Conservation (phyloP, 768 basidiomycete species). For the Favolaschia claudopus region DNA sequence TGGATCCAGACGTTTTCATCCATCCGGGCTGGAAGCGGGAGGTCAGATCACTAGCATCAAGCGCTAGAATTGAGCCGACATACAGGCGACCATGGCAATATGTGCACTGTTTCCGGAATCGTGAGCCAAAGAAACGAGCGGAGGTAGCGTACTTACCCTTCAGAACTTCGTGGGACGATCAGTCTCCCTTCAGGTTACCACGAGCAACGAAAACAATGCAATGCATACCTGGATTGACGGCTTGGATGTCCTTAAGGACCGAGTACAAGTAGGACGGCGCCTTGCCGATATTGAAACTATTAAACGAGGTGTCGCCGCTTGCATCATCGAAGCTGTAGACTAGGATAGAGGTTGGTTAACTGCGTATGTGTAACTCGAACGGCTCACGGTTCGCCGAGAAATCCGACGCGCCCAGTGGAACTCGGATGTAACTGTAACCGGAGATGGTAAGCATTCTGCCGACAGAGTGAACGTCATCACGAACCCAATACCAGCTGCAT, state of each 20-base stretch:
- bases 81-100: constrained; percentile 81
- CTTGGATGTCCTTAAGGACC: constrained; percentile 68
- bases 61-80: constrained; percentile 25
- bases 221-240: constrained; percentile 48
- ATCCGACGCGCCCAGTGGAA: constrained; percentile 78
- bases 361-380: background rate
- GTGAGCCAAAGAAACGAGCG: background rate
- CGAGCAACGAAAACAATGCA: background rate
- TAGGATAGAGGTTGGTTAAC: constrained; percentile 18
- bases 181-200: background rate
- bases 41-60: background rate
- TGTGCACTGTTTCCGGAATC: constrained; percentile 55
- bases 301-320: constrained; percentile 66
- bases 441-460: background rate
- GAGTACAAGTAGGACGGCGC: constrained; percentile 71
- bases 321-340: constrained; percentile 74
- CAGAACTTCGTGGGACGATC: background rate
- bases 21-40: constrained; percentile 70
- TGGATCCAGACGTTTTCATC: constrained; percentile 76
- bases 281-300: constrained; percentile 60
- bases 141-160: constrained; percentile 36
- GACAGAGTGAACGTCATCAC: constrained; percentile 35
- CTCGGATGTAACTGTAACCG: constrained; percentile 41
- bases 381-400: constrained; percentile 65
- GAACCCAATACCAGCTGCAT: constrained; percentile 72